These are phyloP conservation scores for Begonia loranthoides DNA, from an alignment of 306 rosid genomes.

Conservation along the genomic window DNA sequence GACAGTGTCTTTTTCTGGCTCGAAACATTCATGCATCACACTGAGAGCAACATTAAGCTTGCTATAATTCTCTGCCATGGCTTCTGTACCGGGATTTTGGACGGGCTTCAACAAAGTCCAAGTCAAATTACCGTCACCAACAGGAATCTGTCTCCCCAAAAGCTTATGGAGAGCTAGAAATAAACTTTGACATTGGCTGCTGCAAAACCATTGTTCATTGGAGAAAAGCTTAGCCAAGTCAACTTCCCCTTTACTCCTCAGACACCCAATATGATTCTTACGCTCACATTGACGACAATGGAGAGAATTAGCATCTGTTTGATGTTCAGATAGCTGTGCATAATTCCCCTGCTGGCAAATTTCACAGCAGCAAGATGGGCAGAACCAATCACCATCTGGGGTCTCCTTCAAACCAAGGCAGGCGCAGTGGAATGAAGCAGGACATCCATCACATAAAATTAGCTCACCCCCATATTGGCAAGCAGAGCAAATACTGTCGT, in stretches of 20 bases:
- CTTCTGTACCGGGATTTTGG: constrained; percentile 3
- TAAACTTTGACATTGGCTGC: constrained; percentile 23
- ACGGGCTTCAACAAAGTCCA: constrained; percentile 36
- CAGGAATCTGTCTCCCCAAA: constrained; percentile 25
- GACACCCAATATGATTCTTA: constrained; percentile 33
- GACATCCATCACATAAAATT: constrained; percentile 44
- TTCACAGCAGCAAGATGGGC: constrained; percentile 50
- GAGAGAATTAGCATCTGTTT: constrained; percentile 1
- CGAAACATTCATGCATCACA: constrained; percentile 46
- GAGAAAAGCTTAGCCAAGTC: not conserved
- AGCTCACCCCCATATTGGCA: constrained; percentile 47
- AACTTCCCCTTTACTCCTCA: constrained; percentile 1
- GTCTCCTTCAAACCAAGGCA: constrained; percentile 30
- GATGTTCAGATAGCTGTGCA: constrained; percentile 2
- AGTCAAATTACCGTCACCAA: constrained; percentile 25
- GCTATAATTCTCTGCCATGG: constrained; percentile 6
- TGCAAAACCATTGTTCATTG: constrained; percentile 35
- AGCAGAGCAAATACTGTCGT: constrained; percentile 26
- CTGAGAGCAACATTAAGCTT: constrained; percentile 31
- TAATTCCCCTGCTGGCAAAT: constrained; percentile 17
- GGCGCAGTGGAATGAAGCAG: constrained; percentile 31
- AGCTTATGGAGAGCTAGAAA: constrained; percentile 20
- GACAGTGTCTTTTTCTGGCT: constrained; percentile 18
- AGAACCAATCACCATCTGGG: constrained; percentile 50
- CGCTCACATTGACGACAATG: constrained; percentile 44